phyloP scores from a whole-genome alignment of 2,329 filamentous ascomycete genomes.

The Dichotomopilus funicola region DNA sequence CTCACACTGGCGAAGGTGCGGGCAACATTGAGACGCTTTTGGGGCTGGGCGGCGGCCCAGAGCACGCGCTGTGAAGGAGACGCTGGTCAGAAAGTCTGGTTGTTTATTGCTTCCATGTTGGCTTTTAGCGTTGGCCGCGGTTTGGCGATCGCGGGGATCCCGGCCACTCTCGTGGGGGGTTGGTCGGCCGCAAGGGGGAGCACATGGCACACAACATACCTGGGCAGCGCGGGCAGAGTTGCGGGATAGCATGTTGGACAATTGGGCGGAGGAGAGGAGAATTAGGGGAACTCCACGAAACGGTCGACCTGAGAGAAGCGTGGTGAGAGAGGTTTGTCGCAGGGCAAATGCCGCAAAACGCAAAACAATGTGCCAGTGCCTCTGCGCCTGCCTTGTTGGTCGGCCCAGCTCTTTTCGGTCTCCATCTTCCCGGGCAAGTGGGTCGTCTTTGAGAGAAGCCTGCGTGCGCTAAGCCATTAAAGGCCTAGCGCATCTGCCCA shows the following conservation, averaged over 20 bases:
- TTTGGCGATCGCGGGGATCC: slow-evolving; percentile 7
- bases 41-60: slow-evolving; percentile 41
- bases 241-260: slow-evolving; percentile 51
- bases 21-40: slow-evolving; percentile 33
- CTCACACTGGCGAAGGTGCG: slow-evolving; percentile 73
- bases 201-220: slow-evolving; percentile 36
- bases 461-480: slow-evolving; percentile 9
- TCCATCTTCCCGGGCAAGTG: slow-evolving; percentile 21
- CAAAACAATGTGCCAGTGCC: slow-evolving; percentile 12
- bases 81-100: slow-evolving; percentile 24
- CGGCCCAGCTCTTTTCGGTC: slow-evolving; percentile 19
- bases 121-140: too few relatives aligned
- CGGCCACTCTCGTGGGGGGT: neutral
- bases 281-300: slow-evolving; percentile 4
- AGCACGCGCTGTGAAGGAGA: slow-evolving; percentile 42
- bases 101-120: neutral
- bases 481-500: slow-evolving; percentile 6
- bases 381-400: slow-evolving; percentile 19
- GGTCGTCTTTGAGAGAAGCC: slow-evolving; percentile 11
- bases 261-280: slow-evolving; percentile 15
- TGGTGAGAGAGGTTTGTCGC: slow-evolving; percentile 8
- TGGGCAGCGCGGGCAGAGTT: slow-evolving; percentile 50
- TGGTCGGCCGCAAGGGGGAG: neutral
- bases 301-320: slow-evolving; percentile 1
- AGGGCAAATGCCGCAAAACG: slow-evolving; percentile 15